Evolutionary conservation across 164 flowering plant species (phyloP), one percentile per base, ranked within the genome.

Genomic region (Magnolia kwangsiensis): DNA sequence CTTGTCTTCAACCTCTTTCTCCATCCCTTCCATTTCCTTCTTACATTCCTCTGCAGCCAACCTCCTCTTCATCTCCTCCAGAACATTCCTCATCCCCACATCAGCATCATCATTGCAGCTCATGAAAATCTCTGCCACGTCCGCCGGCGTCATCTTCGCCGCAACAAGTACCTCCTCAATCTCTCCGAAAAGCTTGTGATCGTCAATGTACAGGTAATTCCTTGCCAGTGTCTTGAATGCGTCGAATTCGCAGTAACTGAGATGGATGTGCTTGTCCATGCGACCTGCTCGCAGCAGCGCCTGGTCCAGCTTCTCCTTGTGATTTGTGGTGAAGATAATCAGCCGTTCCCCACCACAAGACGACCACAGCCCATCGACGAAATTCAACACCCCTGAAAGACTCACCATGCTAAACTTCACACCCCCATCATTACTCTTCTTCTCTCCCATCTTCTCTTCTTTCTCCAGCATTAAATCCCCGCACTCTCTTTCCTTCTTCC

Each of bases 221-320:
- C 71, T 73, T n/a, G 69, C 69, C 24, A 83, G 59, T 10, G 59
- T 78, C 74, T 67, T 80, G 19, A 83, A 80, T 9, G 85, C 79
- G 1, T 63, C 8, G 14, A 76, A 65, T 74, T 63, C 73, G 59
- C 85, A 83, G 67, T 72, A 79, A 2, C 80, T 51, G 6, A 83
- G 78, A 21, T 79, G 29, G 50, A 83, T 81, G 19, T 83, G 83
- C 75, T 74, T 83, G n/a, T 83, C 85, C 85, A 83, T 83, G 21
- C 85, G 63, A 4, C 85, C 85, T 0, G 85, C 61, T 27, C 85
- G 69, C 61, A 83, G 63, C 73, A 83, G 61, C 0, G 82, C 85
- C 7, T 31, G 68, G n/a, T 83, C 85, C 21, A 83, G 83, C 72
- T 80, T 83, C 70, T 83, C 85, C 75, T 78, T 80, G 49, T 83